Percentiles rank a stretch among this genome's conserved stretches.
phyloP scores from a whole-genome alignment of 768 basidiomycete species.

The Mycena rebaudengoi region DNA sequence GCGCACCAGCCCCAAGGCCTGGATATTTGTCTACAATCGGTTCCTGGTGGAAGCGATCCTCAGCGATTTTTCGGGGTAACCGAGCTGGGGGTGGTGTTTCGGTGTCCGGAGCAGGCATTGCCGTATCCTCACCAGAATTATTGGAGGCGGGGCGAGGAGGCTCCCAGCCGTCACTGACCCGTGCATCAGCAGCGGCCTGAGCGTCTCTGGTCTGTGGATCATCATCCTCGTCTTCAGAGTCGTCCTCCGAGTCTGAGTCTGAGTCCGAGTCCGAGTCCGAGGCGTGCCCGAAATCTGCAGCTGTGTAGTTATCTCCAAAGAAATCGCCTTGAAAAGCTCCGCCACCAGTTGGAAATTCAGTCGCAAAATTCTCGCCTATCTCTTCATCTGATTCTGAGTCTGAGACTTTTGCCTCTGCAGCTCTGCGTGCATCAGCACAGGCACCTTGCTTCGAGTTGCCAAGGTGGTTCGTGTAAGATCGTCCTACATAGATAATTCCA shows the following conservation, averaged over 20 bases:
- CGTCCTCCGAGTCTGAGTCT: background rate
- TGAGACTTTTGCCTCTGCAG: no score
- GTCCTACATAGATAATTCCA: no score
- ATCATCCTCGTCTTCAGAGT: background rate
- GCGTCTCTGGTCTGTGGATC: background rate
- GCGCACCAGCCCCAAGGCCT: background rate
- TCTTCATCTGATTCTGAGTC: no score
- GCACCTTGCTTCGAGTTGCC: no score
- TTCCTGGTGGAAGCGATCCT: conserved; percentile 6
- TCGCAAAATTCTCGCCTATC: no score
- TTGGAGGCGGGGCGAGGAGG: background rate
- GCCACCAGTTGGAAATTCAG: no score
- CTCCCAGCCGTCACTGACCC: background rate
- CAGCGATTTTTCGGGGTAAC: background rate
- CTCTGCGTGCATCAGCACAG: no score
- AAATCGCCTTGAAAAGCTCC: no score
- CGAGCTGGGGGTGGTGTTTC: background rate
- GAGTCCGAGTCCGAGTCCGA: background rate
- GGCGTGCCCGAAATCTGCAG: background rate
- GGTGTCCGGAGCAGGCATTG: background rate
- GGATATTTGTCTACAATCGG: background rate
- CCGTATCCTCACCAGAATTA: background rate
- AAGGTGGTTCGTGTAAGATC: no score
- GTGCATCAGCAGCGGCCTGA: background rate
- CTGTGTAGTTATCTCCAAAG: background rate